Base-by-base conservation (phyloP, 2,329 filamentous ascomycete species). In the Pseudogymnoascus sp. region DNA sequence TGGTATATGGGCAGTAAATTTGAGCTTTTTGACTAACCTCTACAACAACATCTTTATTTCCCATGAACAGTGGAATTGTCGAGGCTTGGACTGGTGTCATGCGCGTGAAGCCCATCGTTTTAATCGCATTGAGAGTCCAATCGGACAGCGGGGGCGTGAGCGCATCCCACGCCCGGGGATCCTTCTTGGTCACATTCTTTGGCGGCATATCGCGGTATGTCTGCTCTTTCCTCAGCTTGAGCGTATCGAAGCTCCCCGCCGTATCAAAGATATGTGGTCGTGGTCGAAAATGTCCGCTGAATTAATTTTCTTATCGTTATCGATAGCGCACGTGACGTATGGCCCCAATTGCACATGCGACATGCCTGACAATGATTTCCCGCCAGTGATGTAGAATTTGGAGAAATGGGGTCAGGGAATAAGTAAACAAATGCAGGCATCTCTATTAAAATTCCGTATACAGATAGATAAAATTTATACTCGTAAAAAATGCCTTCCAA, bases 71-170 rank as follows among this genome's bases (percentile, higher is more conserved):
- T 11, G 92, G 91, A 68, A 97, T 89, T 4, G 91, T 89, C 65
- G 91, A 93, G 50, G 93, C 91, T 77, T 97, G 93, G n/a, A 97
- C 93, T 0, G 93, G 93, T 3, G 93, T 97, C 82, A 95, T 93
- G 74, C 89, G 87, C 67, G 82, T 79, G 76, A 96, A 96, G 65
- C 91, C 91, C 87, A 95, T 93, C 67, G 87, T 85, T 60, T 86
- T 82, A 60, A 96, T 87, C 65, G 91, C 92, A 68, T 96, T 90
- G 62, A 95, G 79, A 64, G 95, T 86, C 91, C 93, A 97, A 84
- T 88, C 82, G 65, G 88, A 89, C 33, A 92, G 78, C 5, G 87
- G 78, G 15, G 89, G 88, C 1, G 83, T 88, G 62, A 92, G 78
- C 13, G 83, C 84, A 70, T 88, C 84, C 86, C 89, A 93, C 28